Percentiles rank a stretch among this genome's conserved stretches.
Evolutionary conservation across 208 protist genomes (phyloP).

Genomic region (Leishmania tarentolae): DNA sequence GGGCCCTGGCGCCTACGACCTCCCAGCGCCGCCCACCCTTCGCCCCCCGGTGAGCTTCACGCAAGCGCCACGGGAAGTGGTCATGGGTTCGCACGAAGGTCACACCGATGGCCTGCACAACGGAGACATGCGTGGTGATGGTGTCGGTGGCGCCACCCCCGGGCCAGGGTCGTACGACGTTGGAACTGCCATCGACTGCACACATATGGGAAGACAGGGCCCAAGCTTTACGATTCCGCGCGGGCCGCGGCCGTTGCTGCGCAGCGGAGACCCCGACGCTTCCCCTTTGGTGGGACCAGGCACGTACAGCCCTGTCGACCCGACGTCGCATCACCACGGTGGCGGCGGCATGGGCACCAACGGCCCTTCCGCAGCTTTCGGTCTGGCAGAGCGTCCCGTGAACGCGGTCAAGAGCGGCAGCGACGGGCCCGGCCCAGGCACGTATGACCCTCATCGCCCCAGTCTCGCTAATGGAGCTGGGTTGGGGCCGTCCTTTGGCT

Average conservation of each 20-base stretch:
- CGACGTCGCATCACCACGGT: neutral
- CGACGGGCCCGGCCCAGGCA: constrained; percentile 22
- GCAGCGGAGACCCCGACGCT: constrained; percentile 23
- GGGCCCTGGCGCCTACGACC: constrained; percentile 33
- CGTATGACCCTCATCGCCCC: constrained; percentile 14
- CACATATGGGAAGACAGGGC: neutral
- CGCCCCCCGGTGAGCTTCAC: constrained; percentile 11
- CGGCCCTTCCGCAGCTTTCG: constrained; percentile 6
- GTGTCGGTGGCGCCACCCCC: neutral
- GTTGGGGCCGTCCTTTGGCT: constrained; percentile 5
- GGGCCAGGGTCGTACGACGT: constrained; percentile 37
- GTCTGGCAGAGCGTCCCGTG: constrained; percentile 1
- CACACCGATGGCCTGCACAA: neutral
- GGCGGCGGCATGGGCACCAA: neutral
- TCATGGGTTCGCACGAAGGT: neutral
- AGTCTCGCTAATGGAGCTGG: neutral
- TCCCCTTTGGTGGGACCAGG: constrained; percentile 30
- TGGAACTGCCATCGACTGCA: neutral
- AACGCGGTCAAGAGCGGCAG: constrained; percentile 1
- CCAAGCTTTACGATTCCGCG: constrained; percentile 30
- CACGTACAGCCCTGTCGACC: constrained; percentile 18
- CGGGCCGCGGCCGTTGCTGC: constrained; percentile 19
- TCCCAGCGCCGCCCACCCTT: neutral
- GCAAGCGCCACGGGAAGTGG: constrained; percentile 15
- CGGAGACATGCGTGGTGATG: neutral